Conservation (phyloP, 768 basidiomycete genomes). For the Termitomyces sp. region DNA sequence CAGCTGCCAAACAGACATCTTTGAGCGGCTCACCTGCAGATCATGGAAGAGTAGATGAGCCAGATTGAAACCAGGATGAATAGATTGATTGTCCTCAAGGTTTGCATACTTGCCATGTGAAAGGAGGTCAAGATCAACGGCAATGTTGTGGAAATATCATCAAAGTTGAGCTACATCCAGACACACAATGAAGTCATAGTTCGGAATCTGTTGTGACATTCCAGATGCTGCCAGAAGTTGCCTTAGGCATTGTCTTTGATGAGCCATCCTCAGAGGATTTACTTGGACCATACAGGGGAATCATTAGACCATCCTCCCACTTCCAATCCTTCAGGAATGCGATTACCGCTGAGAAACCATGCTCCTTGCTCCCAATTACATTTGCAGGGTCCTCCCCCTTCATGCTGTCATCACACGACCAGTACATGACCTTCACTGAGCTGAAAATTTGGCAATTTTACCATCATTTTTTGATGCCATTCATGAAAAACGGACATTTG, state of each 20-base stretch:
- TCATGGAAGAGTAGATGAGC: conserved; percentile 63
- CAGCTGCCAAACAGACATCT: conserved; percentile 12
- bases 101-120: conserved; percentile 46
- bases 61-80: conserved; percentile 42
- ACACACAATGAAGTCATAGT: conserved; percentile 84
- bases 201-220: conserved; percentile 80
- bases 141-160: conserved; percentile 71
- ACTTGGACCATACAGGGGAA: conserved; percentile 61
- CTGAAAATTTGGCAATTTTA: too few relatives aligned
- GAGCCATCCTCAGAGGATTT: conserved; percentile 25
- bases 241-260: conserved; percentile 17
- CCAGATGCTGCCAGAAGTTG: conserved; percentile 57
- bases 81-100: conserved; percentile 26
- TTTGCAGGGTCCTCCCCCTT: conserved; percentile 34
- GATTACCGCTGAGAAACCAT: conserved; percentile 74
- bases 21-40: conserved; percentile 51
- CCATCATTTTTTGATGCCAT: too few relatives aligned
- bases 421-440: too few relatives aligned
- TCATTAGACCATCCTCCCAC: conserved; percentile 70
- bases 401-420: conserved; percentile 20
- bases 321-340: conserved; percentile 78
- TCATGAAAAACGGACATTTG: too few relatives aligned
- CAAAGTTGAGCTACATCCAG: conserved; percentile 63
- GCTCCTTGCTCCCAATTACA: conserved; percentile 72
- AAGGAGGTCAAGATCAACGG: conserved; percentile 47